These are phyloP conservation scores for Tolypocladium amazonense DNA, from an alignment of 2,329 filamentous ascomycete genomes.

Conservation along the genomic window DNA sequence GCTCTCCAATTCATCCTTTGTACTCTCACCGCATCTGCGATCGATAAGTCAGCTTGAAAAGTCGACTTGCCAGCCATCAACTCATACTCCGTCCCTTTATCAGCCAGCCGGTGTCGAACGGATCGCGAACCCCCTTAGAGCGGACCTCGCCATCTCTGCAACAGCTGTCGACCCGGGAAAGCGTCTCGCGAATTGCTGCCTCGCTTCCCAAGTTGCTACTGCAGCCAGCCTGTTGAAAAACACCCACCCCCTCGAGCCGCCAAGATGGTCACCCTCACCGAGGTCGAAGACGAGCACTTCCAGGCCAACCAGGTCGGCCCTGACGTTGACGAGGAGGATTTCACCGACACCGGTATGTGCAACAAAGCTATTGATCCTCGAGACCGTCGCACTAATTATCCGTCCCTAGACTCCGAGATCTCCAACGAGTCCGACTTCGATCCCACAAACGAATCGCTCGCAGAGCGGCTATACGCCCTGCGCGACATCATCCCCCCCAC, in stretches of 20 bases:
- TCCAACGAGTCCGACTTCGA: constrained; percentile 70
- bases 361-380: not conserved
- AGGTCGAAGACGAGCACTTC: constrained; percentile 96
- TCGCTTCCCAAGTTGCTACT: not conserved
- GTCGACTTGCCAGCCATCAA: not conserved
- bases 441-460: constrained; percentile 44
- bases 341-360: constrained; percentile 76
- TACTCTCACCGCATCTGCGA: not conserved
- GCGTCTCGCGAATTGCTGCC: not conserved
- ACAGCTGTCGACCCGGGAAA: not conserved
- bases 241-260: constrained; percentile 6
- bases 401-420: constrained; percentile 61
- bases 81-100: not conserved
- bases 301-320: constrained; percentile 56
- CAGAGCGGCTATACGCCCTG: constrained; percentile 61
- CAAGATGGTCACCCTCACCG: constrained; percentile 90
- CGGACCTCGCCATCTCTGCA: not conserved
- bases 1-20: not conserved
- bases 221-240: not conserved
- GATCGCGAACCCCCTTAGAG: not conserved
- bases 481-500: constrained; percentile 68
- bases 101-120: not conserved
- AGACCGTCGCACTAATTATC: constrained; percentile 3
- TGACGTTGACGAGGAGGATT: constrained; percentile 84
- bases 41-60: not conserved